Percentiles rank a stretch among this genome's conserved stretches.
These are phyloP conservation scores for Penicillium macrosclerotiorum DNA, from an alignment of 495 filamentous ascomycete genomes.

Conservation along the genomic window DNA sequence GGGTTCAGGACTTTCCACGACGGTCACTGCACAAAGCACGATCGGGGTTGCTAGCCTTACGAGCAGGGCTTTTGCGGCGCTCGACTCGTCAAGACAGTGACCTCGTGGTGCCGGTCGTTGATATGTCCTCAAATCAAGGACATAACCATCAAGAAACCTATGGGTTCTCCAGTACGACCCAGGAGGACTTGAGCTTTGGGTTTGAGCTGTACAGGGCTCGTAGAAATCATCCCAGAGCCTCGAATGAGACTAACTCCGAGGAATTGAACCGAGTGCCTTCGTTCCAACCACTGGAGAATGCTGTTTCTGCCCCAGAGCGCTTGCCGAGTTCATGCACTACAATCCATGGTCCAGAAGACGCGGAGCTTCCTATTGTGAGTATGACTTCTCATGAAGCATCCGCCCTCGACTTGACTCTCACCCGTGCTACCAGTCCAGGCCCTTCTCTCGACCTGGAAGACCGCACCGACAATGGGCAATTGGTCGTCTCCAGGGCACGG, in stretches of 20 bases:
- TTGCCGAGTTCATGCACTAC: background rate
- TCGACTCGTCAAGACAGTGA: constrained; percentile 4
- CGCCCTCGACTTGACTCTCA: background rate
- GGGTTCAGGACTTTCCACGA: constrained; percentile 29
- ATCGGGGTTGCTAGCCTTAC: constrained; percentile 31
- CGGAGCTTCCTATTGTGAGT: background rate
- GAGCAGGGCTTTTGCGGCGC: constrained; percentile 25
- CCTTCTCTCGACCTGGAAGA: background rate
- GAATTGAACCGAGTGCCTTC: background rate
- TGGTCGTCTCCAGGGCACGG: background rate
- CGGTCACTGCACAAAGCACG: constrained; percentile 35
- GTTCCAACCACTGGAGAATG: background rate
- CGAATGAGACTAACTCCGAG: background rate
- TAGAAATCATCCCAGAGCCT: constrained; percentile 8
- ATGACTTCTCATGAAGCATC: background rate
- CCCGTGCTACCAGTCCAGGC: background rate
- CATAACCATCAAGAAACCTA: background rate
- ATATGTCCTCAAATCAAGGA: background rate
- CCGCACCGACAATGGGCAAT: background rate
- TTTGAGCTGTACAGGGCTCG: constrained; percentile 29
- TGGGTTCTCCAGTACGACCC: constrained; percentile 22
- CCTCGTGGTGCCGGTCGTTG: background rate
- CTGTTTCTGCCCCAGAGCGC: constrained; percentile 2
- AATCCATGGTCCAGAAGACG: background rate
- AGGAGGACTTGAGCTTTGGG: constrained; percentile 35